phyloP scores from a whole-genome alignment of 768 basidiomycete species.

The Russula griseocarnosa region DNA sequence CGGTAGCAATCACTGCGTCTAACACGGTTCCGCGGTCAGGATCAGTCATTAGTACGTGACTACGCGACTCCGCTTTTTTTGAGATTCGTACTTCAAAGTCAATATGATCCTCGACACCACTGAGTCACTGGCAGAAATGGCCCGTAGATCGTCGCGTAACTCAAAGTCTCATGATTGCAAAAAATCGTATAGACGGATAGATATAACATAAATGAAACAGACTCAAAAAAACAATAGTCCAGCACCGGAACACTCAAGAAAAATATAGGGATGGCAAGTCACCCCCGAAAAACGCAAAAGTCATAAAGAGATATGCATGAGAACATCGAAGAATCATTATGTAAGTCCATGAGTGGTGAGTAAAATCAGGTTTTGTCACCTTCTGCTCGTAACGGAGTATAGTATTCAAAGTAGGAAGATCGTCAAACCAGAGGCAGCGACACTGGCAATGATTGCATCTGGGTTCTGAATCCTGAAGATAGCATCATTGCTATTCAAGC shows the following conservation, averaged over 20 bases:
- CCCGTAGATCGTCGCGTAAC: background rate
- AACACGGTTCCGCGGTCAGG: too few species aligned
- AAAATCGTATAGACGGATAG: background rate
- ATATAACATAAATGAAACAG: background rate
- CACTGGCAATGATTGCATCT: background rate
- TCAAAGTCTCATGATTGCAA: background rate
- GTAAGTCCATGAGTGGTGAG: background rate
- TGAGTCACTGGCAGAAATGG: too few species aligned
- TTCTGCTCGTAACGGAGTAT: too few species aligned
- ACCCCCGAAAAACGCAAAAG: background rate
- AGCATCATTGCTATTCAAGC: background rate
- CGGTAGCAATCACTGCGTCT: too few species aligned
- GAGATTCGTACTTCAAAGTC: too few species aligned
- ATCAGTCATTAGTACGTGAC: too few species aligned
- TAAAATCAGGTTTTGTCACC: too few species aligned
- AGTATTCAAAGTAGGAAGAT: background rate
- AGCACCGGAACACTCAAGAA: background rate
- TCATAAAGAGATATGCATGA: background rate
- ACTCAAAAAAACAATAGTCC: background rate
- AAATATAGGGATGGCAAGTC: background rate
- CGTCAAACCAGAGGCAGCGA: background rate
- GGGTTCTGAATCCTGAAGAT: background rate
- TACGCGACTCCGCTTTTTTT: too few species aligned
- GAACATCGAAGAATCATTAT: background rate
- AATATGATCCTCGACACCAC: too few species aligned